These are phyloP conservation scores for Purshia tridentata DNA, from an alignment of 306 rosid species.

Conservation along the genomic window DNA sequence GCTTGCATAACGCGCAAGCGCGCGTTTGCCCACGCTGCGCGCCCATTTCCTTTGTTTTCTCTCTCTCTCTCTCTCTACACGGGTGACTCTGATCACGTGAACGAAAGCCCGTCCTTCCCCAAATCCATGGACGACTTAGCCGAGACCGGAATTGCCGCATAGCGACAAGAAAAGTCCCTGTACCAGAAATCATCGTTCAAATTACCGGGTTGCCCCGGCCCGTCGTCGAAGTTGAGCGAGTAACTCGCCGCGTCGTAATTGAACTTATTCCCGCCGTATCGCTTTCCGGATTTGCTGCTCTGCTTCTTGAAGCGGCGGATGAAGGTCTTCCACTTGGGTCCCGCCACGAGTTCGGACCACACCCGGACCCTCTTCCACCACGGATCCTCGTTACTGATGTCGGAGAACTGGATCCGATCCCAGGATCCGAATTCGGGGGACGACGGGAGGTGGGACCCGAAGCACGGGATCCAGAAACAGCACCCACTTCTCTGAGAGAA, in stretches of 20 bases:
- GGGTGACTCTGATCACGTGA: conserved; percentile 32
- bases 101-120: conserved; percentile 32
- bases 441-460: neutral
- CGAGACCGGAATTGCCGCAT: conserved; percentile 50
- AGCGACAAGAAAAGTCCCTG: conserved; percentile 53
- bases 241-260: conserved; percentile 63
- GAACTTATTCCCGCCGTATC: conserved; percentile 18
- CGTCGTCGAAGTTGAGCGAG: conserved; percentile 68
- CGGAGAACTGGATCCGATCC: conserved; percentile 41
- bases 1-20: neutral
- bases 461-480: conserved; percentile 46
- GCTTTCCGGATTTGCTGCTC: conserved; percentile 10
- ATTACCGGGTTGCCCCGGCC: conserved; percentile 24
- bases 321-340: conserved; percentile 79
- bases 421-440: conserved; percentile 10
- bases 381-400: conserved; percentile 23
- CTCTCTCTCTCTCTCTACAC: neutral
- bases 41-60: neutral
- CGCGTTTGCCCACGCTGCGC: neutral
- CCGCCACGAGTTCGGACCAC: conserved; percentile 67
- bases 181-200: conserved; percentile 21
- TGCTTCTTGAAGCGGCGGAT: conserved; percentile 51
- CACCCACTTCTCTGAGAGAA: conserved; percentile 37
- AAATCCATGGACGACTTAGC: conserved; percentile 48
- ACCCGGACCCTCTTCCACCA: conserved; percentile 64